phyloP scores from a whole-genome alignment of 495 filamentous ascomycete genomes.

The Platismatia glauca region DNA sequence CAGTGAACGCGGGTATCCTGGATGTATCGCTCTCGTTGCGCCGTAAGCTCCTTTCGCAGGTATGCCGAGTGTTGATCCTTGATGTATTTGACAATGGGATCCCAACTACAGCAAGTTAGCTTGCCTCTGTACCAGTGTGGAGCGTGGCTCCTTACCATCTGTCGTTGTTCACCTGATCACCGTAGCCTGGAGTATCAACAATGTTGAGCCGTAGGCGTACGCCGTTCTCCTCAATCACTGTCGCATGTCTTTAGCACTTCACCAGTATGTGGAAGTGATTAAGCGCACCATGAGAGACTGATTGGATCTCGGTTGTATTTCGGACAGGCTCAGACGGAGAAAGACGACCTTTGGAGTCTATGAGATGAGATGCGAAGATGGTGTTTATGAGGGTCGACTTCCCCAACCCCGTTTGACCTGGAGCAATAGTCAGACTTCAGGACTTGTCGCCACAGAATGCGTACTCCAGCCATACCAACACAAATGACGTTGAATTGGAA shows the following conservation, averaged over 20 bases:
- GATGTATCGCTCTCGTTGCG: constrained; percentile 97
- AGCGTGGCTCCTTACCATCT: constrained; percentile 47
- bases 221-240: constrained; percentile 93
- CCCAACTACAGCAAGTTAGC: constrained; percentile 47
- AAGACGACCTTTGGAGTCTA: constrained; percentile 94
- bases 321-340: constrained; percentile 86
- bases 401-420: constrained; percentile 96
- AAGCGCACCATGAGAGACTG: constrained; percentile 75
- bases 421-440: constrained; percentile 10
- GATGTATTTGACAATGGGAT: constrained; percentile 99
- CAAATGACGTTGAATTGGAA: constrained; percentile 99
- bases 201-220: constrained; percentile 72
- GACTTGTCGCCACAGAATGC: background rate
- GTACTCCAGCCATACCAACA: constrained; percentile 61
- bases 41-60: constrained; percentile 98
- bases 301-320: constrained; percentile 94
- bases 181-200: constrained; percentile 72
- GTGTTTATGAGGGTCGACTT: constrained; percentile 99
- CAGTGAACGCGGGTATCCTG: constrained; percentile 99
- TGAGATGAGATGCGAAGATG: constrained; percentile 99
- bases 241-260: constrained; percentile 16
- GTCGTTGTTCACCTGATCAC: constrained; percentile 76
- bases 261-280: background rate
- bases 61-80: constrained; percentile 99
- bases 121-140: background rate